Evolutionary conservation across 2,329 filamentous ascomycete genomes (phyloP).

Genomic region (Cytospora piceae): DNA sequence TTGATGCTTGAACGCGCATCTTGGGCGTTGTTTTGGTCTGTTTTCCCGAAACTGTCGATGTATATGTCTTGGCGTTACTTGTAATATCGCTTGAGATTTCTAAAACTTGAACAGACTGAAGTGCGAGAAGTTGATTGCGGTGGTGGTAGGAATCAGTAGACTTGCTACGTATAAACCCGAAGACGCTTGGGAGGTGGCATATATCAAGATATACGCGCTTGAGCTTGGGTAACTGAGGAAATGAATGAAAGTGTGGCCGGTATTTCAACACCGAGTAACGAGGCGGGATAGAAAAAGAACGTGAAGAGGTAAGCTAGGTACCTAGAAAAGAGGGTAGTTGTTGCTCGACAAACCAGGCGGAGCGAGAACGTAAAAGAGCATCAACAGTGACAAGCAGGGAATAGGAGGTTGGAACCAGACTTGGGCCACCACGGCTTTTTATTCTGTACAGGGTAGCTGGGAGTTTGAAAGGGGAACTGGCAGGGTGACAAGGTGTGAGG

Average conservation of each 20-base stretch:
- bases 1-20: constrained; percentile 31
- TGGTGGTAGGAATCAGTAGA: constrained; percentile 15
- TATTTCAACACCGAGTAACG: constrained; percentile 8
- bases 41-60: constrained; percentile 15
- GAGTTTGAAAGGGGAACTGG: constrained; percentile 17
- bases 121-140: background rate
- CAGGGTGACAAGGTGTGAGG: constrained; percentile 19
- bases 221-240: constrained; percentile 6
- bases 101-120: background rate
- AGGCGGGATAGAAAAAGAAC: constrained; percentile 22
- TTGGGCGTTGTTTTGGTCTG: constrained; percentile 3
- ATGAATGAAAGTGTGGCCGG: constrained; percentile 11
- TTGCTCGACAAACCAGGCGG: constrained; percentile 26
- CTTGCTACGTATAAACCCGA: constrained; percentile 22
- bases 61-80: constrained; percentile 4
- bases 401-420: constrained; percentile 6
- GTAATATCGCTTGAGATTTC: background rate
- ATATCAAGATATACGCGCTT: constrained; percentile 7
- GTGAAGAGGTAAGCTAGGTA: constrained; percentile 24
- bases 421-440: constrained; percentile 25
- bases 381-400: constrained; percentile 11
- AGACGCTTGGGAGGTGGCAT: background rate
- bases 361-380: constrained; percentile 19
- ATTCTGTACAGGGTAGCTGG: constrained; percentile 25
- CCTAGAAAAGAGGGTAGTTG: constrained; percentile 13